Evolutionary conservation across 441 rosid genomes (phyloP), one percentile per base, ranked within the genome.

Genomic region (Bruguiera hainesii): DNA sequence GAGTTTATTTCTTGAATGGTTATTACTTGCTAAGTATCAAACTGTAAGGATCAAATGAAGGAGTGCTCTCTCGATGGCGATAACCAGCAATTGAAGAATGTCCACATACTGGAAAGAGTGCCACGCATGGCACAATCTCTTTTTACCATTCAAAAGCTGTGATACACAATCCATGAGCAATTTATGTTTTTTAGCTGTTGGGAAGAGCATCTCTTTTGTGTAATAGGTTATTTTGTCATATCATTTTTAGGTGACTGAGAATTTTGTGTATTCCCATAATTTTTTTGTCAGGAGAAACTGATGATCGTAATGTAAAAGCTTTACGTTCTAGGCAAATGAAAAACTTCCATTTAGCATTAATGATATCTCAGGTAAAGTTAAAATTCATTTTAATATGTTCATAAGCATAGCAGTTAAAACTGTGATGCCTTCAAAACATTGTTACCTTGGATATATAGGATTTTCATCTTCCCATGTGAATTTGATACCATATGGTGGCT

Each of bases 331-430:
- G 90, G 56, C 99, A 94, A 76, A 91, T 91, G 94, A 91, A 88
- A 77, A 94, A 91, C 78, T 89, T 91, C 75, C 99, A 94, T 76
- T 74, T 94, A 74, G 97, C 90, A 63, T 73, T 94, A 75, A 91
- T 86, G 93, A 74, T 91, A 72, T 89, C 98, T 71, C 98, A 89
- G 96, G 97, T 91, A 76, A 72, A 46, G 60, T 29, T 55, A 60
- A 51, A 62, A 18, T 50, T 57, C 35, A 46, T 65, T 49, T 28
- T 52, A 25, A 26, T 59, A 3, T 50, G 29, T 51, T 21, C 46
- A 3, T 20, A 35, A 31, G 15, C 42, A 51, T 35, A 4, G 52
- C 56, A 51, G 39, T 25, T 37, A 50, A n/a, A 19, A 21, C 59
- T 49, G 20, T n/a, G 57, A 69, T 18, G 48, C 37, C 26, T 52